Conservation (phyloP, 1,284 basidiomycete genomes). For the Trametes pubescens region DNA sequence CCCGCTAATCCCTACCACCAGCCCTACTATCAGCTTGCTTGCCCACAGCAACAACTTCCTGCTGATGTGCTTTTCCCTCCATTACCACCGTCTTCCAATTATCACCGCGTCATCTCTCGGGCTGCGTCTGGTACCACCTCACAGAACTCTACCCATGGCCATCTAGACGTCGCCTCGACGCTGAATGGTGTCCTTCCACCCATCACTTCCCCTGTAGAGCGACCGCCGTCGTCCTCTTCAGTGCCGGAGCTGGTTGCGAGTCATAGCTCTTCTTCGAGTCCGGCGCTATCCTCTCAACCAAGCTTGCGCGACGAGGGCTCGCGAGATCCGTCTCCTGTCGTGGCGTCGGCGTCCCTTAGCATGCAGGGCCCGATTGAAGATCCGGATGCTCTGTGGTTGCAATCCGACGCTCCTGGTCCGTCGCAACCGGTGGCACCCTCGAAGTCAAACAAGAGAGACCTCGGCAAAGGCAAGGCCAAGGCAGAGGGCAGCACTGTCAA, state of each 20-base stretch:
- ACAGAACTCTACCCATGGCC: not conserved
- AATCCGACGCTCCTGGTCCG: conserved; percentile 18
- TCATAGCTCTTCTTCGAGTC: conserved; percentile 74
- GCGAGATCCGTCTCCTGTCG: conserved; percentile 28
- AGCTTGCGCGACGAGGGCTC: conserved; percentile 31
- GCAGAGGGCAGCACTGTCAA: conserved; percentile 11
- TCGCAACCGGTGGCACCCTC: not conserved
- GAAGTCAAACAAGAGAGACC: conserved; percentile 6
- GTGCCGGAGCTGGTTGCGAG: conserved; percentile 70
- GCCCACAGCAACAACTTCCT: conserved; percentile 50
- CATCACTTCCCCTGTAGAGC: conserved; percentile 28
- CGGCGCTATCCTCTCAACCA: conserved; percentile 51
- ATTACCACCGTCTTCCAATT: conserved; percentile 58
- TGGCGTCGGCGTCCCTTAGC: conserved; percentile 6
- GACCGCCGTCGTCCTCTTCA: conserved; percentile 47
- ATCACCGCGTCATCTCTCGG: conserved; percentile 46
- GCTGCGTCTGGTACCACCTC: conserved; percentile 33
- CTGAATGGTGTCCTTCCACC: not conserved
- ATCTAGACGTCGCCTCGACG: not conserved
- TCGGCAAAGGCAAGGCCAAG: conserved; percentile 20
- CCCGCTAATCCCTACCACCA: conserved; percentile 72
- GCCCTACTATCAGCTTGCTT: conserved; percentile 69
- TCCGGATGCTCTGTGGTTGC: conserved; percentile 26
- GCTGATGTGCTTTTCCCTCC: conserved; percentile 77
- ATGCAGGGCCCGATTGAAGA: conserved; percentile 22